Conservation (phyloP, 768 basidiomycete species). For the Rhodosporidiobolus odoratus region DNA sequence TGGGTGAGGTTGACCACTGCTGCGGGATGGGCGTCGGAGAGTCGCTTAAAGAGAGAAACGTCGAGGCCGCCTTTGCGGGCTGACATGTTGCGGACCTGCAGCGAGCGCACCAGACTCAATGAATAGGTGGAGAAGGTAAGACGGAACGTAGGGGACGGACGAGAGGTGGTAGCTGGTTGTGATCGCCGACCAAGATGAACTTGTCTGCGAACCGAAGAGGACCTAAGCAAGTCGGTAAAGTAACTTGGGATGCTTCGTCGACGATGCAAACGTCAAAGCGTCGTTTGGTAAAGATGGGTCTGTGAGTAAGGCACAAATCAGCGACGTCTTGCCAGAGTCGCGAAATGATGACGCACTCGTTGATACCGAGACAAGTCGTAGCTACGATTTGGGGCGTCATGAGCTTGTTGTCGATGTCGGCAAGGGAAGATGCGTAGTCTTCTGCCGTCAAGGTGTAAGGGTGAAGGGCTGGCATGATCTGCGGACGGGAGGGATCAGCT, state of each 20-base stretch:
- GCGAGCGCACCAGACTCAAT: neutral
- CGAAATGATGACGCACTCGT: constrained; percentile 64
- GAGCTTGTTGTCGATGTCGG: constrained; percentile 73
- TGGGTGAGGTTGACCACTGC: constrained; percentile 77
- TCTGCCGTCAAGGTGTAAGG: constrained; percentile 63
- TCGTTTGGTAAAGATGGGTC: constrained; percentile 75
- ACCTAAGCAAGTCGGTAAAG: constrained; percentile 88
- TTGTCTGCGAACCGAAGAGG: constrained; percentile 82
- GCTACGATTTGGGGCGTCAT: constrained; percentile 90
- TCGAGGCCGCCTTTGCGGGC: constrained; percentile 85
- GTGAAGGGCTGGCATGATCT: constrained; percentile 79
- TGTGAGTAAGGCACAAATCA: constrained; percentile 41
- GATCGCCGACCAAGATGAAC: constrained; percentile 93
- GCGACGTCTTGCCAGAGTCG: neutral
- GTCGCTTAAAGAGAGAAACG: constrained; percentile 76
- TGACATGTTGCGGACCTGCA: constrained; percentile 68
- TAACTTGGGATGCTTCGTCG: constrained; percentile 97
- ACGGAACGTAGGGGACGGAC: constrained; percentile 50
- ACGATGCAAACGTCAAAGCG: constrained; percentile 95
- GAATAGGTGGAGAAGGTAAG: neutral
- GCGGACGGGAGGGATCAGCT: neutral
- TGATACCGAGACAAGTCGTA: constrained; percentile 87
- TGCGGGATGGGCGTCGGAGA: constrained; percentile 68
- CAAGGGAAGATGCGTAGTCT: constrained; percentile 60
- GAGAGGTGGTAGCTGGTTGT: constrained; percentile 91